These are phyloP conservation scores for Solanum hybrid DNA, from an alignment of 305 asterid species.

Conservation along the genomic window DNA sequence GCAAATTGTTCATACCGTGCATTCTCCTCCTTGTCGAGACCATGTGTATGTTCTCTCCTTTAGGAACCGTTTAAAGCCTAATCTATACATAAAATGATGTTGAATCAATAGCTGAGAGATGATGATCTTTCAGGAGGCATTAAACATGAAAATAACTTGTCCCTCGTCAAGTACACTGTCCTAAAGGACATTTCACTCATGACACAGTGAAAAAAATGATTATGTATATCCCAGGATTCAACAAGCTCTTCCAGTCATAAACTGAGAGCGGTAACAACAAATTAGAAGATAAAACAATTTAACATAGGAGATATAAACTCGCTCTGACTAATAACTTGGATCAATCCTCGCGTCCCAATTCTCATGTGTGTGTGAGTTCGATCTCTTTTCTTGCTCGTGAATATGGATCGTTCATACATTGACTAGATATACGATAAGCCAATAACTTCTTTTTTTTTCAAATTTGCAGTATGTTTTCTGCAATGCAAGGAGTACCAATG, in stretches of 20 bases:
- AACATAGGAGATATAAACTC: neutral
- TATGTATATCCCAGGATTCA: neutral
- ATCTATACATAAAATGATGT: neutral
- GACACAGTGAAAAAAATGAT: neutral
- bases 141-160: neutral
- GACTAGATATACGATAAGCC: neutral
- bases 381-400: neutral
- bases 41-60: neutral
- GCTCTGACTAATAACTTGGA: neutral
- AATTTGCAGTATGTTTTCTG: neutral
- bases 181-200: neutral
- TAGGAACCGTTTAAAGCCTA: neutral
- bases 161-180: neutral
- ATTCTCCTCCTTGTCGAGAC: neutral
- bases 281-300: neutral
- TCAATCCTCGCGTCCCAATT: neutral
- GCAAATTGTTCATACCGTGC: neutral
- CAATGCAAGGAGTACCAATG: neutral
- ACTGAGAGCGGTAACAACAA: neutral
- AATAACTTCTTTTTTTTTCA: neutral
- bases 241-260: neutral
- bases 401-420: neutral
- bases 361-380: neutral
- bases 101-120: neutral
- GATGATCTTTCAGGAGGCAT: neutral